Evolutionary conservation across 2,329 filamentous ascomycete species (phyloP).

Genomic region (Colletotrichum sp.): DNA sequence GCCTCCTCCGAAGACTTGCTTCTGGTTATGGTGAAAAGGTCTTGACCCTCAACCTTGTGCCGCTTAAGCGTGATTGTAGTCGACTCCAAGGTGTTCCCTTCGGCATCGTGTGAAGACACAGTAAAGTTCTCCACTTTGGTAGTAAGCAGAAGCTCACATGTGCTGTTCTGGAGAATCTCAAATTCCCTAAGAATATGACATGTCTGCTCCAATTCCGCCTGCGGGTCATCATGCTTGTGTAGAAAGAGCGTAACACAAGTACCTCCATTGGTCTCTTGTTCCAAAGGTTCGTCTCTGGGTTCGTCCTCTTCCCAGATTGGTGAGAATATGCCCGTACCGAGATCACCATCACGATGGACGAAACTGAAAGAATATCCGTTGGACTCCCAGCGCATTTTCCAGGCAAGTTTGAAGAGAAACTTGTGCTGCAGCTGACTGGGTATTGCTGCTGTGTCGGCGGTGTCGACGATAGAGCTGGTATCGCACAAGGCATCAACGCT

Average conservation of each 20-base stretch:
- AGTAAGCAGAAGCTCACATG: conserved; percentile 44
- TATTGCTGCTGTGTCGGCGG: background rate
- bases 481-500: conserved; percentile 52
- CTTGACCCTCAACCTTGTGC: background rate
- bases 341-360: conserved; percentile 38
- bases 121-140: background rate
- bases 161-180: conserved; percentile 37
- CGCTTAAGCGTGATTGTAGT: background rate
- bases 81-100: background rate
- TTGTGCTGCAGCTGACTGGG: conserved; percentile 55
- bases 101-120: background rate
- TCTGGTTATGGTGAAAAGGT: background rate
- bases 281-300: conserved; percentile 28
- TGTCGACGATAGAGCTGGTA: background rate
- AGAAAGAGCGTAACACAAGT: conserved; percentile 41
- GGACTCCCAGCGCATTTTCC: conserved; percentile 48
- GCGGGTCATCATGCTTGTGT: conserved; percentile 27
- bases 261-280: background rate
- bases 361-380: conserved; percentile 50
- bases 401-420: conserved; percentile 52
- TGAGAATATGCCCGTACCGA: conserved; percentile 56
- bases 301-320: conserved; percentile 41
- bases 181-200: conserved; percentile 38
- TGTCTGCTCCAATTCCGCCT: conserved; percentile 17
- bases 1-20: background rate